These are phyloP conservation scores for Melanopsichium pennsylvanicum DNA, from an alignment of 1,284 basidiomycete genomes.

Conservation along the genomic window DNA sequence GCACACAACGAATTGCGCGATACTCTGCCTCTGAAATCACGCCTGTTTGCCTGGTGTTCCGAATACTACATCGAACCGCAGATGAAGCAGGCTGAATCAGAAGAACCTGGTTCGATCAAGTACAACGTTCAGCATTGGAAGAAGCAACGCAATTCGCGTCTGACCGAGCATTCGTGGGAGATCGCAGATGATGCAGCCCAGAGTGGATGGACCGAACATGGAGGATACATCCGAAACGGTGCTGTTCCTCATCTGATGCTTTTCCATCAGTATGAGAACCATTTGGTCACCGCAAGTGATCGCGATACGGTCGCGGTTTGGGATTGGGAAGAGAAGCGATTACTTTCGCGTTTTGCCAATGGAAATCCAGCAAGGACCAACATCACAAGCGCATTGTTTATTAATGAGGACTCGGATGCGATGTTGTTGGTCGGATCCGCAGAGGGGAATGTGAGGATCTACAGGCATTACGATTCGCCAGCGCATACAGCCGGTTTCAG, in stretches of 20 bases:
- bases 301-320: conserved; percentile 89
- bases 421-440: conserved; percentile 86
- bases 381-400: conserved; percentile 89
- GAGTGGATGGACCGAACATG: conserved; percentile 79
- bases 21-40: conserved; percentile 83
- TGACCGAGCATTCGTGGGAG: conserved; percentile 75
- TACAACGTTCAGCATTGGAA: conserved; percentile 98
- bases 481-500: conserved; percentile 44
- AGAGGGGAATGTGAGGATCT: conserved; percentile 90
- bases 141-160: conserved; percentile 85
- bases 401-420: conserved; percentile 94
- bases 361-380: conserved; percentile 82
- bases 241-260: conserved; percentile 70
- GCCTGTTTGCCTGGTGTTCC: conserved; percentile 93
- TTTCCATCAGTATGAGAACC: conserved; percentile 91
- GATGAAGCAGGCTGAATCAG: conserved; percentile 78
- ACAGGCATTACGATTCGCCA: conserved; percentile 77
- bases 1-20: conserved; percentile 61
- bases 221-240: conserved; percentile 76
- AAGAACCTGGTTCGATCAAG: conserved; percentile 90
- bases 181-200: conserved; percentile 77
- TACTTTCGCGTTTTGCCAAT: conserved; percentile 85
- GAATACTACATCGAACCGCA: conserved; percentile 97
- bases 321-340: conserved; percentile 86
- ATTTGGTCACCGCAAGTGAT: conserved; percentile 86